Conservation (phyloP, 306 rosid genomes). For the Quercus alba region DNA sequence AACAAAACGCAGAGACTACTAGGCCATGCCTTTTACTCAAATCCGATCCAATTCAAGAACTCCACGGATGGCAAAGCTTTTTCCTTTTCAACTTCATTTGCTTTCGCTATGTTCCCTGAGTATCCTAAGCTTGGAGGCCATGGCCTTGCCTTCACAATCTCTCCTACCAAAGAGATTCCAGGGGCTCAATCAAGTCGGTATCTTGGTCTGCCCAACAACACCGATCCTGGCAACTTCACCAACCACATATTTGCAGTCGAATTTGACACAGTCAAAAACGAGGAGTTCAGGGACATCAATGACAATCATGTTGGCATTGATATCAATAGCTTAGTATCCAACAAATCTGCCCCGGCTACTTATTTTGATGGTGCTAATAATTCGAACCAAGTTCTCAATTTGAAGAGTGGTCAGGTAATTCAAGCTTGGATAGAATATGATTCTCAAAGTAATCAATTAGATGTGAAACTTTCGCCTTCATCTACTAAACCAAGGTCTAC, state of each 20-base stretch:
- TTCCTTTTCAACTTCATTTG: slow-evolving; percentile 20
- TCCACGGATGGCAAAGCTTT: too few relatives aligned
- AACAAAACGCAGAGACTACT: too few relatives aligned
- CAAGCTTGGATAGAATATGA: too few relatives aligned
- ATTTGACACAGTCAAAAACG: slow-evolving; percentile 8
- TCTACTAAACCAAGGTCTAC: slow-evolving; percentile 22
- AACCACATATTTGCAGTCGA: slow-evolving; percentile 11
- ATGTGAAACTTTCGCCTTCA: slow-evolving; percentile 17
- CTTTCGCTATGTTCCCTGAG: slow-evolving; percentile 34
- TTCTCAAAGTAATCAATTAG: not conserved
- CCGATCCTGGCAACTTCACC: slow-evolving; percentile 16
- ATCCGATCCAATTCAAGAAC: too few relatives aligned
- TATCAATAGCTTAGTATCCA: slow-evolving; percentile 23
- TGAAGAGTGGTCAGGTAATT: too few relatives aligned
- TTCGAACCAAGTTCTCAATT: not conserved
- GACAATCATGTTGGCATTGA: slow-evolving; percentile 39
- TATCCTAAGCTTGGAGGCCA: slow-evolving; percentile 43
- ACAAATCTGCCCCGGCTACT: slow-evolving; percentile 17
- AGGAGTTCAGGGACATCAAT: slow-evolving; percentile 18
- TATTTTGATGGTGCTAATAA: not conserved
- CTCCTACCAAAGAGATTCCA: slow-evolving; percentile 13
- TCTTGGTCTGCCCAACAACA: slow-evolving; percentile 27
- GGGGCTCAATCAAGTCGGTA: slow-evolving; percentile 21
- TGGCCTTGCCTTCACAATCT: slow-evolving; percentile 47
- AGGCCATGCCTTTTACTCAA: too few relatives aligned